A percentile compares a stretch with the other conserved stretches of the same genome.
Evolutionary conservation across 169 alveolate species (phyloP).

Genomic region (Cryptosporidium ubiquitum): DNA sequence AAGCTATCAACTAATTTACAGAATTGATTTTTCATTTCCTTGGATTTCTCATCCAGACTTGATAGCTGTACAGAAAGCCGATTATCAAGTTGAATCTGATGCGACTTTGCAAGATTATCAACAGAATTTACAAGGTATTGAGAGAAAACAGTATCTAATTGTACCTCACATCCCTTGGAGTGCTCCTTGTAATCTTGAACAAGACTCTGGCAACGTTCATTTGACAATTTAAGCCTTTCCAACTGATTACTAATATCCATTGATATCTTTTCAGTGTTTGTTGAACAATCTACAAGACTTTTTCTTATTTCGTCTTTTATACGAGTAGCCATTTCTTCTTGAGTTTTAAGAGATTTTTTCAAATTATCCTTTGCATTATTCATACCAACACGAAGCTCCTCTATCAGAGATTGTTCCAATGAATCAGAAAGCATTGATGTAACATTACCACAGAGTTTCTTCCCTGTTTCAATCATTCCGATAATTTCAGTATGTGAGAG

Average conservation of each 20-base stretch:
- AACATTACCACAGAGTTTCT: conserved; percentile 25
- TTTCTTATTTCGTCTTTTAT: conserved; percentile 24
- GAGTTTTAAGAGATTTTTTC: not conserved
- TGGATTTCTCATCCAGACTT: conserved; percentile 9
- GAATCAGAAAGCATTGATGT: conserved; percentile 33
- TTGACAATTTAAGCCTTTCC: conserved; percentile 23
- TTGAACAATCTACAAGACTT: not conserved
- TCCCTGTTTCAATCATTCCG: conserved; percentile 46
- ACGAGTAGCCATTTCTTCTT: not conserved
- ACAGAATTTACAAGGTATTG: not conserved
- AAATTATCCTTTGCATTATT: conserved; percentile 27
- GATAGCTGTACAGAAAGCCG: conserved; percentile 9
- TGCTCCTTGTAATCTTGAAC: conserved; percentile 17
- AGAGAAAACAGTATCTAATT: conserved; percentile 1
- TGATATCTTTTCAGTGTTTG: conserved; percentile 3
- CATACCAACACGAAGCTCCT: conserved; percentile 31
- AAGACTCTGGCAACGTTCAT: conserved; percentile 9
- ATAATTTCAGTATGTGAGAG: conserved; percentile 18
- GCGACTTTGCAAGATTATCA: not conserved
- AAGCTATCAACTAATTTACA: conserved; percentile 34
- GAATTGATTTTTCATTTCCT: conserved; percentile 24
- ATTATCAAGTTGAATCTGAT: conserved; percentile 14
- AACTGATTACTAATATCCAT: not conserved
- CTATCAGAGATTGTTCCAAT: conserved; percentile 20
- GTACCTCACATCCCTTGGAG: not conserved